Evolutionary conservation across 495 filamentous ascomycete species (phyloP).

Genomic region (Aspergillus sclerotioniger): DNA sequence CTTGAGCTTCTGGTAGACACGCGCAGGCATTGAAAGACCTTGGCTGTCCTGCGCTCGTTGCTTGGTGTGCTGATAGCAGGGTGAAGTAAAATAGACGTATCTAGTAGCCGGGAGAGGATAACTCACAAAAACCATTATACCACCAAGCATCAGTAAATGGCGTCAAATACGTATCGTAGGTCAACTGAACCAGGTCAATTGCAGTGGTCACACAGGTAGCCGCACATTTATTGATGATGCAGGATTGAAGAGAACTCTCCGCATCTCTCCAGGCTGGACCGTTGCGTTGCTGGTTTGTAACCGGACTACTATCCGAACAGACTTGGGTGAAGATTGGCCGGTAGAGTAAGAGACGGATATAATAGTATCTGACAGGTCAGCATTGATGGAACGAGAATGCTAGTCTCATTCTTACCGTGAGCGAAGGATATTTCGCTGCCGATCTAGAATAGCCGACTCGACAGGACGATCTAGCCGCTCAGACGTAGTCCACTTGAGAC

Average conservation of each 20-base stretch:
- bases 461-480: not conserved
- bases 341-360: constrained; percentile 45
- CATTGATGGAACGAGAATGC: not conserved
- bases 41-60: no score
- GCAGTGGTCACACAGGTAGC: constrained; percentile 39
- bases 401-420: constrained; percentile 28
- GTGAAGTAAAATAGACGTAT: no score
- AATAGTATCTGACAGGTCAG: constrained; percentile 37
- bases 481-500: constrained; percentile 36
- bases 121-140: constrained; percentile 48
- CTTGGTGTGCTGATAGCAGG: no score
- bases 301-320: constrained; percentile 28
- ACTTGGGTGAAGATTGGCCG: constrained; percentile 47
- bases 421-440: constrained; percentile 42
- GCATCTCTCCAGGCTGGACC: constrained; percentile 8
- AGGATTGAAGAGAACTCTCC: constrained; percentile 34
- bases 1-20: no score
- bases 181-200: constrained; percentile 37
- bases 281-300: not conserved
- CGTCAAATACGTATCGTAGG: constrained; percentile 39
- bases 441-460: constrained; percentile 22
- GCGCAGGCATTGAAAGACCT: not conserved
- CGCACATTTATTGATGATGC: constrained; percentile 36
- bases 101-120: no score
- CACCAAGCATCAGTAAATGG: constrained; percentile 44